A percentile compares a stretch with the other conserved stretches of the same genome.
phyloP scores from a whole-genome alignment of 139 green algal species.

The Picochlorum costavermella region DNA sequence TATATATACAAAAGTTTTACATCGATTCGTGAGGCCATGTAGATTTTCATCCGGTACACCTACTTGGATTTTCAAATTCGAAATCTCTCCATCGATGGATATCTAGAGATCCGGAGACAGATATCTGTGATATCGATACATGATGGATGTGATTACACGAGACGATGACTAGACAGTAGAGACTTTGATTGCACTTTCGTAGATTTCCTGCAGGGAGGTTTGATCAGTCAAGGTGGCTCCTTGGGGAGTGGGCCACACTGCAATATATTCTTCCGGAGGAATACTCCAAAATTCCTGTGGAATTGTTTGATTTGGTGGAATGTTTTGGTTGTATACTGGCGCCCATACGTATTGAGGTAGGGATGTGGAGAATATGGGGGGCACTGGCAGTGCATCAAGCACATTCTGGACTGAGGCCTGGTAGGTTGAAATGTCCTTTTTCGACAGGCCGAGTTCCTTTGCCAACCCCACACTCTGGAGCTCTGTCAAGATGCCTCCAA shows the following conservation, averaged over 20 bases:
- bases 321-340: neutral
- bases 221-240: neutral
- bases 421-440: neutral
- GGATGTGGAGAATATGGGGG: neutral
- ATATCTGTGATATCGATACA: too few relatives aligned
- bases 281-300: neutral
- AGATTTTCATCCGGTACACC: too few relatives aligned
- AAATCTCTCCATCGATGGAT: too few relatives aligned
- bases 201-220: neutral
- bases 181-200: neutral
- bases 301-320: neutral
- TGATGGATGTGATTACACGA: too few relatives aligned
- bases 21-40: too few relatives aligned
- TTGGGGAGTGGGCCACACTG: neutral
- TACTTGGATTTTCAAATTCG: too few relatives aligned
- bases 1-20: too few relatives aligned
- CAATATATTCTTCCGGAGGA: neutral
- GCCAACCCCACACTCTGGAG: neutral
- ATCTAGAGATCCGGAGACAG: too few relatives aligned
- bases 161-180: too few relatives aligned
- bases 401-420: neutral
- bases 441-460: neutral
- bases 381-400: neutral
- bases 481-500: neutral
- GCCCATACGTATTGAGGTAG: neutral